A percentile compares a stretch with the other conserved stretches of the same genome.
phyloP scores from a whole-genome alignment of 1,284 basidiomycete genomes.

The Fomitopsis schrenkii region DNA sequence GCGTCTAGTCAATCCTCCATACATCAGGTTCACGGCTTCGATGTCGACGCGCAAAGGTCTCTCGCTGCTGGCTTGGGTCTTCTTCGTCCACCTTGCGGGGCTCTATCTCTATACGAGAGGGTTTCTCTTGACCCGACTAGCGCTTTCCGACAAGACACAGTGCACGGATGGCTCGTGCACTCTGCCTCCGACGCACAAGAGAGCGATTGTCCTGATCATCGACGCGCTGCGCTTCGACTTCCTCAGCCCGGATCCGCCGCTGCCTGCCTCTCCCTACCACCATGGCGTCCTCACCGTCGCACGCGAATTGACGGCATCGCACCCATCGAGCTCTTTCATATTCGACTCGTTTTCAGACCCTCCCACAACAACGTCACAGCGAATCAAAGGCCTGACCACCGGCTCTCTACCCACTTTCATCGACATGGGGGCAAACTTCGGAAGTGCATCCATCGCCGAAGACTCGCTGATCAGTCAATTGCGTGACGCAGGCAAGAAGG shows the following conservation, averaged over 20 bases:
- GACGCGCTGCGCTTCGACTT: constrained; percentile 97
- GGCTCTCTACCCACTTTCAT: constrained; percentile 96
- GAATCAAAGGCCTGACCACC: constrained; percentile 94
- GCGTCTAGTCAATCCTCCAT: too few relatives aligned
- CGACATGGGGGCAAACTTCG: constrained; percentile 91
- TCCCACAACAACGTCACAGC: constrained; percentile 93
- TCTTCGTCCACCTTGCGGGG: constrained; percentile 55
- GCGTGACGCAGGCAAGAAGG: constrained; percentile 50
- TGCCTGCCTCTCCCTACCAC: constrained; percentile 64
- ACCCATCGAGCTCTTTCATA: constrained; percentile 76
- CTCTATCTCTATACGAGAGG: constrained; percentile 84
- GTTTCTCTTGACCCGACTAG: constrained; percentile 82
- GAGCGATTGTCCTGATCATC: constrained; percentile 84
- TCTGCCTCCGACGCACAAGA: constrained; percentile 64
- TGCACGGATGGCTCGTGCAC: constrained; percentile 45
- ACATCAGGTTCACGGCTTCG: too few relatives aligned
- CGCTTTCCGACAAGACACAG: constrained; percentile 58
- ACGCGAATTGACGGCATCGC: constrained; percentile 53
- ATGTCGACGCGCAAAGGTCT: constrained; percentile 14
- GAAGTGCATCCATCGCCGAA: constrained; percentile 80
- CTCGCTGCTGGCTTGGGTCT: constrained; percentile 52
- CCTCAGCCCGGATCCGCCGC: constrained; percentile 67
- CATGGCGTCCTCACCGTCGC: constrained; percentile 86
- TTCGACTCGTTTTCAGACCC: constrained; percentile 92
- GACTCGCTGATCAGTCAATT: constrained; percentile 79